Evolutionary conservation across 192 early-diverging fungal species (phyloP), one percentile per base, ranked within the genome.

Genomic region (Rhizoclosmatium globosum): DNA sequence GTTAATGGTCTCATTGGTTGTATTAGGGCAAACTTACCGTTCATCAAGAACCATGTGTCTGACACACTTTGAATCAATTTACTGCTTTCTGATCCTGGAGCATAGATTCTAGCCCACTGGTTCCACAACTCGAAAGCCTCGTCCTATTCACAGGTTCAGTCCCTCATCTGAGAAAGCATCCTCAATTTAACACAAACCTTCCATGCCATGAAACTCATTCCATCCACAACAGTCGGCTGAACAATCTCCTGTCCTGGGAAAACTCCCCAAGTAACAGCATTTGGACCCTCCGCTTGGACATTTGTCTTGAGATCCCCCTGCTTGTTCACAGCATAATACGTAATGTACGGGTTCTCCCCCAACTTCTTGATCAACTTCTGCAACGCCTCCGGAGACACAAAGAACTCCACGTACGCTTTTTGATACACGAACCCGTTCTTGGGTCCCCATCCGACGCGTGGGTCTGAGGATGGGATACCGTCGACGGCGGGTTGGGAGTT

Each of bases 231-330:
- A 39, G 97, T 99, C n/a, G 97, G 96, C 86, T 99, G 97, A 57
- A 98, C 87, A 71, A 99, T 95, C 85, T 99, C 97, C 81, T 95
- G 94, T 53, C 96, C 95, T 2, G 96, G 96, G 92, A 99, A 99
- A 43, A 99, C 96, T 57, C 97, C 97, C 97, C 97, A 99, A 11
- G 97, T 99, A 47, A 99, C 95, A 3, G 97, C 97, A 81, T 97
- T 99, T 38, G 97, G 94, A 11, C 90, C 89, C 82, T 97, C 96
- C 46, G 85, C 89, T 39, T 91, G 84, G 58, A 92, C 94, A 87
- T 99, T 99, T 50, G 97, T 97, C 62, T 86, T 84, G 79, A 99
- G 86, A 76, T 99, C 94, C 61, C 98, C 98, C 67, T 71, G 69
- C 39, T 66, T 64, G 86, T 95, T 96, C 59, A 98, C 94, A 3